Base-by-base conservation (phyloP, 768 basidiomycete genomes). In the Trametes punicea region DNA sequence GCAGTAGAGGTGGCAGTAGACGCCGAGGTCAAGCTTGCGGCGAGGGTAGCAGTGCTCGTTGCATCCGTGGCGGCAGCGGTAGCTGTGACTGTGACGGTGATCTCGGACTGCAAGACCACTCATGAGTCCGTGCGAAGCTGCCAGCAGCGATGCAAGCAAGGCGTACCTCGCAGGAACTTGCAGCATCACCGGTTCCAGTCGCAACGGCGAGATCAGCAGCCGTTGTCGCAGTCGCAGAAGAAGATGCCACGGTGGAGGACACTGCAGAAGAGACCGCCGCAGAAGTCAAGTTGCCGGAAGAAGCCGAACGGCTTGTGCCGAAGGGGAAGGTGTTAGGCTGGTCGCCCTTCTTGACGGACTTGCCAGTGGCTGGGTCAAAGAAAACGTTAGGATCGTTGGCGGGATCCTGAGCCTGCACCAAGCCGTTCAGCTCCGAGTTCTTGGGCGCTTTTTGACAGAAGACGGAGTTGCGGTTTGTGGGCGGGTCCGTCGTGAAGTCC, bases 401-500 rank as follows among this genome's bases (percentile, higher is more conserved):
- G 11, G 69, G 69, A 51, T 71, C 70, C 62, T 75, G 74, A 26
- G 67, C 67, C 60, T 74, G 74, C 13, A 73, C 66, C 21, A 74
- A 57, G 21, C 72, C 69, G 54, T 69, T 65, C 21, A 74, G 68
- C 57, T 74, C 62, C 6, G 62, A n/a, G 57, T 74, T 67, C 54
- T 64, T 63, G 20, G 74, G 74, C 5, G 68, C 67, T 44, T 64
- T 69, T 63, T 74, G 71, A 65, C 74, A 75, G 59, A 70, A 75
- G 48, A 83, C 80, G 3, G 81, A 81, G 69, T 81, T 82, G 40
- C 80, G 72, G 45, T 69, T 61, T 18, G 73, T 70, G 11, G 78
- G 76, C 4, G 83, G 80, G 61, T 81, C 79, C 2, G 72, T 76
- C 9, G 73, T 73, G 65, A 81, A 82, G 62, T 82, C 81, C 78